Evolutionary conservation across 2,329 filamentous ascomycete species (phyloP), one percentile per base, ranked within the genome.

Genomic region (Cladophialophora chaetospira): DNA sequence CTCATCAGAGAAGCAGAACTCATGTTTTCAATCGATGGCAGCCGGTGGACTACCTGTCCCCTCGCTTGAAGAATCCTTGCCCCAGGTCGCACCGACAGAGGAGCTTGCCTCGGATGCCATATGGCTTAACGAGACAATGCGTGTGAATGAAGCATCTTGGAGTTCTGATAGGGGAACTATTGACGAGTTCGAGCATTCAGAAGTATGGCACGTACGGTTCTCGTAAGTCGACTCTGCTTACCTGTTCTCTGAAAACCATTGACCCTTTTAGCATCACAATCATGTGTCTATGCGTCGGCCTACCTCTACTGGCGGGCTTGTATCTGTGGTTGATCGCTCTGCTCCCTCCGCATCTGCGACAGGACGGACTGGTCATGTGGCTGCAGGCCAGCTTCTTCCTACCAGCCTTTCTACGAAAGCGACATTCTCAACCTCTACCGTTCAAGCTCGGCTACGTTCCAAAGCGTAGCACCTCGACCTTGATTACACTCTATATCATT

Each of bases 401-500:
- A 17, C 61, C 61, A 4, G 52, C 63, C 11, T 35, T 62, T 19
- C 53, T 59, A 23, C 45, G 52, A 17, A 33, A 35, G 33, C 49
- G 56, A 26, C 60, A 62, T 47, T 42, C 47, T n/a, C 6, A 55
- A 25, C 55, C 62, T 35, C 45, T 64, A n/a, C 54, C 54, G 28
- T 60, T 36, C 9, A 45, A 51, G 15, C 45, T 62, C 8, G 58
- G 61, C 25, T 59, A 64, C 25, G 36, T 66, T 33, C 68, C 69
- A 1, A 67, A 61, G 9, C 63, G 68, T 0, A 64, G 65, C 19
- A 63, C 68, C 43, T 60, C 65, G 1, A n/a, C 67, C 17, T 68
- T 69, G 55, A 64, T 72, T 29, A 36, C 35, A 6, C 58, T 66
- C 26, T 65, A 69, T 31, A 48, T 69, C 26, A 47, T 65, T 26